phyloP scores from a whole-genome alignment of 2,329 filamentous ascomycete species.

The Teratosphaeria nubilosa region DNA sequence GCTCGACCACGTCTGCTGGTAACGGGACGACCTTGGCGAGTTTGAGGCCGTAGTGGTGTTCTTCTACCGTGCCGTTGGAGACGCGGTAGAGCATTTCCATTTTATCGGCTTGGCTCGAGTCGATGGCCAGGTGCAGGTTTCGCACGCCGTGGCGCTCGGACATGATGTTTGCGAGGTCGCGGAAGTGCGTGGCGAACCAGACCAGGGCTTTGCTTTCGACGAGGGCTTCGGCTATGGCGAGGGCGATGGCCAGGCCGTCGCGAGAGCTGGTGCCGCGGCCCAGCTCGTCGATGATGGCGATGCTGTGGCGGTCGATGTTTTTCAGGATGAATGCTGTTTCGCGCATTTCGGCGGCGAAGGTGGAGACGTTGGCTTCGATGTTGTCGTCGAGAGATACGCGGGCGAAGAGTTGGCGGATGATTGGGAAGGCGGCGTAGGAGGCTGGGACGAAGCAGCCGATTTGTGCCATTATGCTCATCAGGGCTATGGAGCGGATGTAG shows the following conservation, averaged over 20 bases:
- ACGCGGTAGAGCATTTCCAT: constrained; percentile 88
- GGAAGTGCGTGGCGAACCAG: constrained; percentile 93
- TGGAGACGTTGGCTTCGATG: constrained; percentile 83
- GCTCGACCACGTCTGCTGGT: constrained; percentile 55
- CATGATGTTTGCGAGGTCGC: constrained; percentile 68
- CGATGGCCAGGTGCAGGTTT: constrained; percentile 69
- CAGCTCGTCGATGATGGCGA: constrained; percentile 78
- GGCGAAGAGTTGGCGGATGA: constrained; percentile 77
- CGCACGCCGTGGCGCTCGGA: constrained; percentile 66
- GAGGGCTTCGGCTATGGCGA: constrained; percentile 81
- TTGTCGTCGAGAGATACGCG: constrained; percentile 78
- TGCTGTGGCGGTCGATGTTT: constrained; percentile 58
- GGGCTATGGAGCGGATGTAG: constrained; percentile 75
- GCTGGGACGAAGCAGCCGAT: constrained; percentile 86
- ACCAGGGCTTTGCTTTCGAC: constrained; percentile 67
- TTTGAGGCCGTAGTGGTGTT: constrained; percentile 73
- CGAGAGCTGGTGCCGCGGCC: constrained; percentile 81
- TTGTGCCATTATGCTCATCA: constrained; percentile 88
- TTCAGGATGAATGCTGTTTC: constrained; percentile 88
- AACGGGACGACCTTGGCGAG: constrained; percentile 68
- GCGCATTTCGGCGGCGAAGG: constrained; percentile 89
- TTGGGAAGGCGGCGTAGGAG: constrained; percentile 67
- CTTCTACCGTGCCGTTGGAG: constrained; percentile 56
- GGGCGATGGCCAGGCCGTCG: constrained; percentile 80
- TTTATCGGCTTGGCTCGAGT: constrained; percentile 44